Conservation (phyloP, 306 rosid species). For the Hippophae tibetana region DNA sequence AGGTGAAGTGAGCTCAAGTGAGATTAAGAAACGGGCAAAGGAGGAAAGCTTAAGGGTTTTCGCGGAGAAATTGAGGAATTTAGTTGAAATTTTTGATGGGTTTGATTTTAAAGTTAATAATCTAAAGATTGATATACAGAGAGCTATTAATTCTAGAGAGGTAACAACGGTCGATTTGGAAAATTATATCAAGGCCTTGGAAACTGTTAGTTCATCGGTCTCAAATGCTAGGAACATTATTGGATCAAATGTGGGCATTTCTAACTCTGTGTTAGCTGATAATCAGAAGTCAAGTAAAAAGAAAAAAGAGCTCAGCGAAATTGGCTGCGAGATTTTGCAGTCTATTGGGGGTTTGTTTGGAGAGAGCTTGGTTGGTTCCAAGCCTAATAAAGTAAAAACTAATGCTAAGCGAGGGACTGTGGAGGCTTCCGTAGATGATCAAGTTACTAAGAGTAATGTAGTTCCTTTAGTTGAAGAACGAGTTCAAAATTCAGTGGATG, state of each 20-base stretch:
- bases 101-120: conserved; percentile 34
- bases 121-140: conserved; percentile 46
- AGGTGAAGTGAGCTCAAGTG: conserved; percentile 33
- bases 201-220: conserved; percentile 29
- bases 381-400: conserved; percentile 36
- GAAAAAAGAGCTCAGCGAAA: conserved; percentile 49
- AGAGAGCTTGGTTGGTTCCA: conserved; percentile 36
- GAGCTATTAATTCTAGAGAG: conserved; percentile 44
- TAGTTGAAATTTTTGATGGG: conserved; percentile 46
- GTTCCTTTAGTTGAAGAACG: conserved; percentile 23
- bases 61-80: conserved; percentile 40
- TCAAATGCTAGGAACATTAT: conserved; percentile 41
- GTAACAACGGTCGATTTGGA: conserved; percentile 49
- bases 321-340: conserved; percentile 47
- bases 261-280: conserved; percentile 33
- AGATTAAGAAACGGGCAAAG: conserved; percentile 41
- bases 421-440: conserved; percentile 26
- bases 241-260: conserved; percentile 32
- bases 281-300: conserved; percentile 41
- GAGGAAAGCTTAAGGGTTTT: conserved; percentile 34
- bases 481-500: conserved; percentile 25
- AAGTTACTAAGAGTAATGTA: conserved; percentile 17
- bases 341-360: conserved; percentile 49
- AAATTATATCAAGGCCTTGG: conserved; percentile 42
- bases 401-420: conserved; percentile 31